Evolutionary conservation across 257 asterid genomes (phyloP).

Genomic region (Schizonepeta tenuifolia): DNA sequence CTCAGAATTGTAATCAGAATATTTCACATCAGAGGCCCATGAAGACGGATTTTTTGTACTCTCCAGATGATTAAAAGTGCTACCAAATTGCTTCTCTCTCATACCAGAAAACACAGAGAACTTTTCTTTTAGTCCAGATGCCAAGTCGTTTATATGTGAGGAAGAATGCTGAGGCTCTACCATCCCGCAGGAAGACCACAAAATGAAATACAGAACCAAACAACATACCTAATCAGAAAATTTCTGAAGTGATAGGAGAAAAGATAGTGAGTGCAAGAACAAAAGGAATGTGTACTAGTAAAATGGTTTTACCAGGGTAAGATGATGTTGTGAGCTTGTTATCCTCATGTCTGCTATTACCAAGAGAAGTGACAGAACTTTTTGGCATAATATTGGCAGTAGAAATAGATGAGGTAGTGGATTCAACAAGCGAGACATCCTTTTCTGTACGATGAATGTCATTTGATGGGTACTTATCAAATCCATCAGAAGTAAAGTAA

Average conservation of each 20-base stretch:
- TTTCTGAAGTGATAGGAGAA: conserved; percentile 28
- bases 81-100: conserved; percentile 47
- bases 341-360: conserved; percentile 41
- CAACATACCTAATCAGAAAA: conserved; percentile 28
- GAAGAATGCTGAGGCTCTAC: conserved; percentile 49
- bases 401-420: conserved; percentile 46
- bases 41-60: conserved; percentile 46
- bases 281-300: conserved; percentile 6
- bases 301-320: conserved; percentile 54
- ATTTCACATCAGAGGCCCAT: conserved; percentile 48
- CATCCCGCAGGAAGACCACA: conserved; percentile 34
- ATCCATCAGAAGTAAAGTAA: conserved; percentile 43
- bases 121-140: conserved; percentile 47
- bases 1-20: conserved; percentile 53
- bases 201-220: conserved; percentile 31
- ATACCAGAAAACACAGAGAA: conserved; percentile 46
- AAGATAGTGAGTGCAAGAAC: conserved; percentile 10
- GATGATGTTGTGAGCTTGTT: conserved; percentile 46
- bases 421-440: conserved; percentile 44
- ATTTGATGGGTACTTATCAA: conserved; percentile 38
- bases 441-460: conserved; percentile 37
- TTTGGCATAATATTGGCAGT: conserved; percentile 43
- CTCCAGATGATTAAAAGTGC: conserved; percentile 41
- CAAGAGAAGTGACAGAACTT: conserved; percentile 41
- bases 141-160: conserved; percentile 39